Evolutionary conservation across 352 stramenopile species (phyloP).

Genomic region (Pythium monospermum): DNA sequence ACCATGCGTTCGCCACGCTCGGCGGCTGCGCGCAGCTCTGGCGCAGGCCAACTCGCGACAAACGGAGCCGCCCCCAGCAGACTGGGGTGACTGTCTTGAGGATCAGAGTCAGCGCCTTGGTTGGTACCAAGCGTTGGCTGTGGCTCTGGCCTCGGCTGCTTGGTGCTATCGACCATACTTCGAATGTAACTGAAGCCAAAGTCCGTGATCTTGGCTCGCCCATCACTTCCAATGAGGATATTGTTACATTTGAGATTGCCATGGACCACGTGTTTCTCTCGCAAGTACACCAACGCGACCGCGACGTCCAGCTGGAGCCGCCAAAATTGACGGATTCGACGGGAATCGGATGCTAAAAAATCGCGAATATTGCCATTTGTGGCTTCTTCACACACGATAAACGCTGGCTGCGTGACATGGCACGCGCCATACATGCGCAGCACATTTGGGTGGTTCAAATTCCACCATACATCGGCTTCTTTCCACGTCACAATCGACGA

Average conservation of each 20-base stretch:
- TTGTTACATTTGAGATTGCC: slow-evolving; percentile 85
- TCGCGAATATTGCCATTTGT: slow-evolving; percentile 19
- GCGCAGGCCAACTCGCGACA: slow-evolving; percentile 5
- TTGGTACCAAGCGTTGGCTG: too few relatives aligned
- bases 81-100: too few relatives aligned
- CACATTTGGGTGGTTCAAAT: slow-evolving; percentile 31
- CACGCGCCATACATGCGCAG: slow-evolving; percentile 32
- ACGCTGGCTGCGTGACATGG: slow-evolving; percentile 22
- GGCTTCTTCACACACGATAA: slow-evolving; percentile 31
- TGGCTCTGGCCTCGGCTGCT: too few relatives aligned
- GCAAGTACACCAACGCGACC: slow-evolving; percentile 51
- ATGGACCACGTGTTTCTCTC: slow-evolving; percentile 56
- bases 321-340: slow-evolving; percentile 11
- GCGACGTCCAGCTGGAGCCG: slow-evolving; percentile 29
- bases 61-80: slow-evolving; percentile 4
- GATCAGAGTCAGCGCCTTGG: too few relatives aligned
- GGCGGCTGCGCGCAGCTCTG: slow-evolving; percentile 8
- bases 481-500: slow-evolving; percentile 7
- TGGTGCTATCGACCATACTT: slow-evolving; percentile 2
- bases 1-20: slow-evolving; percentile 6
- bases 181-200: slow-evolving; percentile 28
- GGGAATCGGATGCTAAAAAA: slow-evolving; percentile 13
- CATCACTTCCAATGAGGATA: slow-evolving; percentile 59
- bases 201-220: slow-evolving; percentile 29
- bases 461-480: slow-evolving; percentile 29